These are phyloP conservation scores for Agaricales sp. DNA, from an alignment of 1,284 basidiomycete genomes.

Conservation along the genomic window DNA sequence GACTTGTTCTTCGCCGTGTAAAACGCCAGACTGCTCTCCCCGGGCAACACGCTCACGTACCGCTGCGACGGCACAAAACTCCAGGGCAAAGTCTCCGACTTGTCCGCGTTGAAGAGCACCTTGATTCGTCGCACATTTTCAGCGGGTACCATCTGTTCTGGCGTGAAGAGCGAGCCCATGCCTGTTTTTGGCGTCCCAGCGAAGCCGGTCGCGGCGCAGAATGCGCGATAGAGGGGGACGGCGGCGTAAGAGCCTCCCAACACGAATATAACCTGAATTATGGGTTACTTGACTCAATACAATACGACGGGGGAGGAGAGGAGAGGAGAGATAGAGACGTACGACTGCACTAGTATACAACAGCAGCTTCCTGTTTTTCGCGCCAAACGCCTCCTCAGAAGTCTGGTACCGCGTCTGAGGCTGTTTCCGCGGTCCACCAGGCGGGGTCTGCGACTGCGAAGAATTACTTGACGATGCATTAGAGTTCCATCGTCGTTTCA, in stretches of 20 bases:
- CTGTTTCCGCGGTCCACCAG: neutral
- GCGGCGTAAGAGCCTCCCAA: constrained; percentile 90
- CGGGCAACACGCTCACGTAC: constrained; percentile 85
- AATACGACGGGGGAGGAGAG: neutral
- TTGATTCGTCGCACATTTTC: constrained; percentile 72
- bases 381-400: constrained; percentile 18
- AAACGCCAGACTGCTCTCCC: constrained; percentile 95
- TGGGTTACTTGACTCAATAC: constrained; percentile 2
- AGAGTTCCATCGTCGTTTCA: neutral
- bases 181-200: constrained; percentile 91
- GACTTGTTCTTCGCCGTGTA: constrained; percentile 90
- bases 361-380: constrained; percentile 62
- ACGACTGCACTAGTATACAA: constrained; percentile 78
- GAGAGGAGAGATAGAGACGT: constrained; percentile 18
- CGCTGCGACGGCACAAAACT: constrained; percentile 87
- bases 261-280: constrained; percentile 61
- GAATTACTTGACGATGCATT: neutral
- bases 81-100: constrained; percentile 88
- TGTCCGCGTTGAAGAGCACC: constrained; percentile 93
- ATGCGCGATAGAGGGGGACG: constrained; percentile 94
- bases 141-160: constrained; percentile 73
- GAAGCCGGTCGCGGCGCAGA: constrained; percentile 96
- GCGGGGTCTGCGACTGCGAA: neutral
- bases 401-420: constrained; percentile 19
- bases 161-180: constrained; percentile 62